Conservation (phyloP, 345 rosid species). For the Carallia brachiata region DNA sequence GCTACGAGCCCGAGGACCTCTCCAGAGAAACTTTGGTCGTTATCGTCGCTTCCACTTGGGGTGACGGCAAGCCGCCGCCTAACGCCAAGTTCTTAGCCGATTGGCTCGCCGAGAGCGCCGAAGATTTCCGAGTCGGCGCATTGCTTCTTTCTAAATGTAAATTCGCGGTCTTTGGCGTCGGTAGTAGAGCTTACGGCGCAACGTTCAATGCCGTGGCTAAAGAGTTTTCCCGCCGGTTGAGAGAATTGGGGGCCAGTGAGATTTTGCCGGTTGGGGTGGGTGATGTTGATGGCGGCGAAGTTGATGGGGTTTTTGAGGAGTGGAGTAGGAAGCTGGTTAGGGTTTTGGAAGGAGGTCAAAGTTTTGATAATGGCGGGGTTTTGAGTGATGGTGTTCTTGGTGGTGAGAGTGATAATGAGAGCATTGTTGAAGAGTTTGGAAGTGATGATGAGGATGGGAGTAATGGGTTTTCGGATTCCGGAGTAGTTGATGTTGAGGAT, state of each 20-base stretch:
- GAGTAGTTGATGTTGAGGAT: conserved; percentile 82
- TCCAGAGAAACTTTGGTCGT: conserved; percentile 58
- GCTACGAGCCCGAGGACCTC: conserved; percentile 93
- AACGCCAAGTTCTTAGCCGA: conserved; percentile 59
- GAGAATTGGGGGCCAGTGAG: conserved; percentile 71
- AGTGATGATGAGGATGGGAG: conserved; percentile 41
- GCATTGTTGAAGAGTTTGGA: conserved; percentile 29
- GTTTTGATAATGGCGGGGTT: conserved; percentile 24
- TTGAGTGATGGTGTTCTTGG: conserved; percentile 15
- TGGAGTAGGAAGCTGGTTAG: conserved; percentile 62
- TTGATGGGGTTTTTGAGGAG: conserved; percentile 54
- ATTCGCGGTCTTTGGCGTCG: conserved; percentile 87
- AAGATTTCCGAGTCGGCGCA: conserved; percentile 86
- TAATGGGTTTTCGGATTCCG: conserved; percentile 29
- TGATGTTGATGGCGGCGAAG: conserved; percentile 68
- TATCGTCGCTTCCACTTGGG: conserved; percentile 89
- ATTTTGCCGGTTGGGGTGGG: conserved; percentile 62
- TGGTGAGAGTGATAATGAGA: conserved; percentile 42
- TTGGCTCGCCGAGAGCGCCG: conserved; percentile 81
- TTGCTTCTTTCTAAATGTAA: conserved; percentile 61
- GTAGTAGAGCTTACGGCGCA: conserved; percentile 68
- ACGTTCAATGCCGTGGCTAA: conserved; percentile 71
- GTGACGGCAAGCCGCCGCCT: conserved; percentile 70
- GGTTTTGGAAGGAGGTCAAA: conserved; percentile 49
- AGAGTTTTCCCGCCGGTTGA: conserved; percentile 60